A percentile compares a stretch with the other conserved stretches of the same genome.
These are phyloP conservation scores for Talaromyces stipitatus DNA, from an alignment of 495 filamentous ascomycete genomes.

Conservation along the genomic window DNA sequence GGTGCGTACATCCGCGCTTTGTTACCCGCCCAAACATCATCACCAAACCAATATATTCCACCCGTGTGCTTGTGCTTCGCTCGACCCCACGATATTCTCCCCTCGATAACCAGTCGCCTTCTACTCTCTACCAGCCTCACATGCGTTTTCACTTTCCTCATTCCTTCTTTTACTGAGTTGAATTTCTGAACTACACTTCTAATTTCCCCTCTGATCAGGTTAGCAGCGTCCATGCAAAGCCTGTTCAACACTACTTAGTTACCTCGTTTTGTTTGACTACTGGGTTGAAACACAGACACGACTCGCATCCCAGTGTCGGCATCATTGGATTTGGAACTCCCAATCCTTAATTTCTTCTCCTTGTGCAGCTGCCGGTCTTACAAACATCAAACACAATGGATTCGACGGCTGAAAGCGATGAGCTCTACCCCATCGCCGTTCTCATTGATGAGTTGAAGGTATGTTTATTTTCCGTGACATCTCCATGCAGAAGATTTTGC, in stretches of 20 bases:
- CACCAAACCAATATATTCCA: neutral
- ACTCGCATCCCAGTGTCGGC: conserved; percentile 6
- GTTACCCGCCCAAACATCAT: neutral
- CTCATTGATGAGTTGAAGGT: conserved; percentile 99
- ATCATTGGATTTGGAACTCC: conserved; percentile 23
- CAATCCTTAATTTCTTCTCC: neutral
- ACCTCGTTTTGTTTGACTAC: conserved; percentile 4
- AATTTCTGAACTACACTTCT: neutral
- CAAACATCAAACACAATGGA: conserved; percentile 50
- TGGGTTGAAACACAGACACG: conserved; percentile 4
- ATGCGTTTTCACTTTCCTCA: neutral
- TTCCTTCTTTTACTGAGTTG: neutral
- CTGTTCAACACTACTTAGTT: neutral
- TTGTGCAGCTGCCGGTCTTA: conserved; percentile 1
- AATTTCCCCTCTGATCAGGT: neutral
- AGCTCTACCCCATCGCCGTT: conserved; percentile 98
- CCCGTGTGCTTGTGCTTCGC: neutral
- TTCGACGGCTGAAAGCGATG: conserved; percentile 72
- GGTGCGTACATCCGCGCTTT: neutral
- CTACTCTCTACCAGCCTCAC: neutral
- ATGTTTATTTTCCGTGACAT: conserved; percentile 8
- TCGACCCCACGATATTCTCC: conserved; percentile 1
- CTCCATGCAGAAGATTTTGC: neutral
- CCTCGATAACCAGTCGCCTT: neutral
- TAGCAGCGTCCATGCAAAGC: conserved; percentile 8